Percentiles rank a stretch among this genome's conserved stretches.
Conservation (phyloP, 768 basidiomycete species). For the Boletus pseudopeckii region DNA sequence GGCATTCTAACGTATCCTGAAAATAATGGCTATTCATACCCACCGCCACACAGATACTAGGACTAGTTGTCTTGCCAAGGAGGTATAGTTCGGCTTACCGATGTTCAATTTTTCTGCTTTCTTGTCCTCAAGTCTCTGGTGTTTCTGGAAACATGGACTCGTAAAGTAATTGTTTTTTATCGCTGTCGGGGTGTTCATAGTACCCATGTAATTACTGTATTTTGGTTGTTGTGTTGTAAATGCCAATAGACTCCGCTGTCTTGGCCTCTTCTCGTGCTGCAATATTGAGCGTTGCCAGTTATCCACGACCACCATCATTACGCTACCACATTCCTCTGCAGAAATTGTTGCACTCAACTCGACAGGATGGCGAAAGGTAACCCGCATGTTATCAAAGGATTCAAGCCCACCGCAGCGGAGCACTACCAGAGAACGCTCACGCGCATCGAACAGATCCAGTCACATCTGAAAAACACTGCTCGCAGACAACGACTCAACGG, state of each 20-base stretch:
- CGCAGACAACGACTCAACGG: conserved; percentile 57
- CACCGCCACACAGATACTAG: conserved; percentile 8
- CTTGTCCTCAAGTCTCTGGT: conserved; percentile 9
- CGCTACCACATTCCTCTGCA: not conserved
- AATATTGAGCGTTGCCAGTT: not conserved
- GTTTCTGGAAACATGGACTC: conserved; percentile 12
- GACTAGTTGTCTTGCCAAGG: not conserved
- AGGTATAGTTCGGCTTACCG: conserved; percentile 1
- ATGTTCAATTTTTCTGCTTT: conserved; percentile 3
- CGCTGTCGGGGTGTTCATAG: conserved; percentile 1
- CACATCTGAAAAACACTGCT: conserved; percentile 56
- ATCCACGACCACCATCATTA: not conserved
- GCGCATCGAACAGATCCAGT: conserved; percentile 64
- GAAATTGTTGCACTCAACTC: not conserved
- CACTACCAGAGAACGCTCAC: conserved; percentile 58
- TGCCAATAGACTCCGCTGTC: conserved; percentile 7
- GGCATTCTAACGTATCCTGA: conserved; percentile 12
- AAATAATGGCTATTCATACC: conserved; percentile 9
- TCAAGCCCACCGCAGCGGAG: conserved; percentile 38
- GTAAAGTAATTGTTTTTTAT: conserved; percentile 7
- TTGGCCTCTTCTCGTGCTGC: not conserved
- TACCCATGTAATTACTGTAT: conserved; percentile 7
- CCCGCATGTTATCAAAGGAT: conserved; percentile 4
- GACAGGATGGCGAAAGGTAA: conserved; percentile 17
- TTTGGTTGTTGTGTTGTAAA: conserved; percentile 6